A percentile compares a stretch with the other conserved stretches of the same genome.
Evolutionary conservation across 2,329 filamentous ascomycete genomes (phyloP).

Genomic region (Epichloe hybrida): DNA sequence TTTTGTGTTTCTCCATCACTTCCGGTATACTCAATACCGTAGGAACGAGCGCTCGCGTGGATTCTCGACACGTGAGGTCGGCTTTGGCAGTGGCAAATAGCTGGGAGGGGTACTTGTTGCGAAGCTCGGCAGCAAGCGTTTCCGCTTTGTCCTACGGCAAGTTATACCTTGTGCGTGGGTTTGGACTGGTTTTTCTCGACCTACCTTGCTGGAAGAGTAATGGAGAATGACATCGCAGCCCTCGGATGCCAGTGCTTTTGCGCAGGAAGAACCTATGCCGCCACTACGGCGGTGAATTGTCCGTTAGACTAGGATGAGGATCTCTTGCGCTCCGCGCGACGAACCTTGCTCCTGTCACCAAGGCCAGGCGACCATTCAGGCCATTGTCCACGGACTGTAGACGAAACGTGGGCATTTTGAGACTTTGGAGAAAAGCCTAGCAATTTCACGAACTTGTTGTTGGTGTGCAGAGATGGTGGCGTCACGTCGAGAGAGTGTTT

Average conservation of each 20-base stretch:
- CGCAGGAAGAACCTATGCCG: slow-evolving; percentile 5
- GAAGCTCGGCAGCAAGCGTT: neutral
- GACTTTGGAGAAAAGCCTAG: neutral
- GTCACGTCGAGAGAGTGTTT: neutral
- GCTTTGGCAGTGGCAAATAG: slow-evolving; percentile 2
- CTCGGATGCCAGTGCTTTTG: slow-evolving; percentile 3
- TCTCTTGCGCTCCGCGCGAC: neutral
- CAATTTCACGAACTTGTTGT: neutral
- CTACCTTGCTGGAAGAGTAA: slow-evolving; percentile 4
- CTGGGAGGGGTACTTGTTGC: slow-evolving; percentile 1
- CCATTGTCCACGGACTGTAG: slow-evolving; percentile 3
- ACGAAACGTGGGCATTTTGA: neutral
- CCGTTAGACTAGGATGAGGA: neutral
- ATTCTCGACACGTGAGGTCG: slow-evolving; percentile 4
- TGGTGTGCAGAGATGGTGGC: neutral
- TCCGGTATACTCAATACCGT: neutral
- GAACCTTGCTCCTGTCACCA: slow-evolving; percentile 6
- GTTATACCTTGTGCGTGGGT: neutral
- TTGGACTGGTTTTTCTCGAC: neutral
- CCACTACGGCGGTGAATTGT: neutral
- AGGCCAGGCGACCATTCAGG: neutral
- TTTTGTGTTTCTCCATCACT: slow-evolving; percentile 1
- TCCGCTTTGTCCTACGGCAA: slow-evolving; percentile 3
- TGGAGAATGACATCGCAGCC: slow-evolving; percentile 5
- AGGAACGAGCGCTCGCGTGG: slow-evolving; percentile 2